A percentile compares a stretch with the other conserved stretches of the same genome.
Conservation (phyloP, 169 alveolate species). For the Pseudocohnilembus persalinus region DNA sequence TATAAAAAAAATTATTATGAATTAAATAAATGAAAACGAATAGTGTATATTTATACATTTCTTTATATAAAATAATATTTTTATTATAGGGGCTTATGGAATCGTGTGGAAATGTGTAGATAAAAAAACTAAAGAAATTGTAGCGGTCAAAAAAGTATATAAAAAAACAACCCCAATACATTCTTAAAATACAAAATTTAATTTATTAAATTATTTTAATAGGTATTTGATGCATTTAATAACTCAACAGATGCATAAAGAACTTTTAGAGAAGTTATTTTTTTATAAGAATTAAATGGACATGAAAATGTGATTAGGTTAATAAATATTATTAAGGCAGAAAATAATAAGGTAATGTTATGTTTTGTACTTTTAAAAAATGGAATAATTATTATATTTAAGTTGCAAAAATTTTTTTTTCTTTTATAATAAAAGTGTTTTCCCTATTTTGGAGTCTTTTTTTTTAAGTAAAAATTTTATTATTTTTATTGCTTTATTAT, state of each 20-base stretch:
- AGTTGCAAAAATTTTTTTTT: too few relatives aligned
- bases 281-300: conserved; percentile 60
- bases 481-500: too few relatives aligned
- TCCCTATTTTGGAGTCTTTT: too few relatives aligned
- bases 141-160: conserved; percentile 69
- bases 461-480: too few relatives aligned
- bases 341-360: conserved; percentile 45
- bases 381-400: too few relatives aligned
- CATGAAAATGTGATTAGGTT: conserved; percentile 65
- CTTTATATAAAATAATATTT: not conserved
- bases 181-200: too few relatives aligned
- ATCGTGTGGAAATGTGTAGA: conserved; percentile 81
- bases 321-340: conserved; percentile 67
- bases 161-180: not conserved
- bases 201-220: too few relatives aligned
- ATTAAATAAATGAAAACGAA: not conserved
- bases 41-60: not conserved
- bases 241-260: conserved; percentile 77
- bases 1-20: too few relatives aligned
- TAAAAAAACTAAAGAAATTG: conserved; percentile 64
- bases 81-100: conserved; percentile 58
- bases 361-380: too few relatives aligned
- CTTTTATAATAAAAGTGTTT: too few relatives aligned
- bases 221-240: conserved; percentile 70
- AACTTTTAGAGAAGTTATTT: conserved; percentile 75